These are phyloP conservation scores for Senecio squalidus DNA, from an alignment of 140 eudicot genomes.

Conservation along the genomic window DNA sequence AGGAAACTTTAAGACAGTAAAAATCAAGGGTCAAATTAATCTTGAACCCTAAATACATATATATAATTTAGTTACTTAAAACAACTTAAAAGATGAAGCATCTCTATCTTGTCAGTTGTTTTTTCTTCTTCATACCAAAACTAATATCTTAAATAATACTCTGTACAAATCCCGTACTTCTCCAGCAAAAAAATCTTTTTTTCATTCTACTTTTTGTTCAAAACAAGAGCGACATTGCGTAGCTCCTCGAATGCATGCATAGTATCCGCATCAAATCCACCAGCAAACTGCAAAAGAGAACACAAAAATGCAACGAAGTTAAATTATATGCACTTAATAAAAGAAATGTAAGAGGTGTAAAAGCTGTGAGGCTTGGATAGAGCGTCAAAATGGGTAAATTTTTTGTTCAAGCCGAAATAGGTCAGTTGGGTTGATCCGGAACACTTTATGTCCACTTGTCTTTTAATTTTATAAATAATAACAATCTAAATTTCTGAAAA, in stretches of 20 bases:
- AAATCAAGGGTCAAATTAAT: constrained; percentile 29
- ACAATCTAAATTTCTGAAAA: no score
- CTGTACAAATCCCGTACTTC: constrained; percentile 29
- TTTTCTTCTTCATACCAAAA: constrained; percentile 16
- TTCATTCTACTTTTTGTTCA: constrained; percentile 51
- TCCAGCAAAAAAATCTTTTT: constrained; percentile 11
- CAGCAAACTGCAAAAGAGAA: constrained; percentile 71
- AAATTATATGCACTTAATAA: background rate
- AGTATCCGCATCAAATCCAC: constrained; percentile 96
- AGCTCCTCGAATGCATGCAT: constrained; percentile 98
- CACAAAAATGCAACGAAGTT: background rate
- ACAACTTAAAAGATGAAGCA: constrained; percentile 1
- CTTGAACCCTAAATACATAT: constrained; percentile 31
- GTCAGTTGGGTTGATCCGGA: no score
- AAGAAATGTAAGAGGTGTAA: background rate
- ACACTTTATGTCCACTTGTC: no score
- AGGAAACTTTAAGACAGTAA: background rate
- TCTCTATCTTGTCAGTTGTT: constrained; percentile 12
- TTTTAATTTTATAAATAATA: no score
- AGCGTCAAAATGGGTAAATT: no score
- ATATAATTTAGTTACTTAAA: background rate
- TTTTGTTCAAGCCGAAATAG: no score
- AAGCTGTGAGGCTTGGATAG: no score
- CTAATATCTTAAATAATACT: constrained; percentile 6
- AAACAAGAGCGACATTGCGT: constrained; percentile 67